phyloP scores from a whole-genome alignment of 345 rosid genomes.

The Salix purpurea region DNA sequence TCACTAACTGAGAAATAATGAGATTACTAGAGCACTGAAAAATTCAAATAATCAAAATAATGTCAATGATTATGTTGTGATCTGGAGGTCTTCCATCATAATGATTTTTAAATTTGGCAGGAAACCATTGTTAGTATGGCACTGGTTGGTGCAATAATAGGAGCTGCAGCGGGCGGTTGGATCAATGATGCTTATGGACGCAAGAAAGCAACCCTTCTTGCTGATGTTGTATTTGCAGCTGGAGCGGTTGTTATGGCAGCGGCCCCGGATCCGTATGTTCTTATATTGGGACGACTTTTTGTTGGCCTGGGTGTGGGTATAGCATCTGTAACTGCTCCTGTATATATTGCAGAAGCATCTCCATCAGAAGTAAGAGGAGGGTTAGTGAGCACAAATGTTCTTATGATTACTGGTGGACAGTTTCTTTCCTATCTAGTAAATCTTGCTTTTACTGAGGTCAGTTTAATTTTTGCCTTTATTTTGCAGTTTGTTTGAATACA shows the following conservation, averaged over 20 bases:
- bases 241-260: constrained; percentile 89
- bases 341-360: constrained; percentile 94
- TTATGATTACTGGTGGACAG: constrained; percentile 98
- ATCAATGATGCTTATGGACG: constrained; percentile 88
- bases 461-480: constrained; percentile 15
- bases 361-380: constrained; percentile 99
- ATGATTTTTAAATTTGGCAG: constrained; percentile 37
- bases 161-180: constrained; percentile 97
- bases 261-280: constrained; percentile 84
- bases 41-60: too few relatives aligned
- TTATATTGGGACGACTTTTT: constrained; percentile 71
- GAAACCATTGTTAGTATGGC: constrained; percentile 99
- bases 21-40: neutral
- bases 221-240: constrained; percentile 72
- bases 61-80: too few relatives aligned
- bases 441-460: constrained; percentile 93
- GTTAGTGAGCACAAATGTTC: constrained; percentile 93
- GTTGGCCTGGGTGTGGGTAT: constrained; percentile 89
- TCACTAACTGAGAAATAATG: neutral
- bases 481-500: neutral
- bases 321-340: constrained; percentile 96
- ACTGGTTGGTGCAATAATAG: constrained; percentile 86
- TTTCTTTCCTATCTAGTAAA: constrained; percentile 86
- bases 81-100: neutral
- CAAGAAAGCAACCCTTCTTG: constrained; percentile 79